phyloP scores from a whole-genome alignment of 2,329 filamentous ascomycete species.

The Rosellinia necatrix region DNA sequence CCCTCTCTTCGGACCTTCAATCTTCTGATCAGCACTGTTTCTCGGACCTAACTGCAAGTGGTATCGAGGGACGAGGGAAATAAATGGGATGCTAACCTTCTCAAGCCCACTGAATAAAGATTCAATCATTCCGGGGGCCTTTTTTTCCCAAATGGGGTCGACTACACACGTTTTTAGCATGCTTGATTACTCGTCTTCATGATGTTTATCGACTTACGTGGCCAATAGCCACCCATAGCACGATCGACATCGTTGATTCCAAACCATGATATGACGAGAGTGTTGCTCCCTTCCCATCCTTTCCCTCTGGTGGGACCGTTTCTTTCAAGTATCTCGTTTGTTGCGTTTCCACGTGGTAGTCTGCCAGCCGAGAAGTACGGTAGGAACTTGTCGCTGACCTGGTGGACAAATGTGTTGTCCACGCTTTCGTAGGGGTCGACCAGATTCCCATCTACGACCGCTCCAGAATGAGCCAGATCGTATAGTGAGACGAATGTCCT shows the following conservation, averaged over 20 bases:
- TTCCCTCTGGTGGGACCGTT: not conserved
- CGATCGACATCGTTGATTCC: slow-evolving; percentile 26
- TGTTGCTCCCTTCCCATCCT: slow-evolving; percentile 12
- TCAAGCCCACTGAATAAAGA: slow-evolving; percentile 17
- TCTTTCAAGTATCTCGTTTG: not conserved
- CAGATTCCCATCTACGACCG: slow-evolving; percentile 20
- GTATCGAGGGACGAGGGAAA: not conserved
- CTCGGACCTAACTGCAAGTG: not conserved
- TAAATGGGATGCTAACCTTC: not conserved
- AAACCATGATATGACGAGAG: slow-evolving; percentile 20
- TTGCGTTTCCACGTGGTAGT: slow-evolving; percentile 2
- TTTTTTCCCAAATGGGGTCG: slow-evolving; percentile 19
- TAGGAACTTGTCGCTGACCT: slow-evolving; percentile 22
- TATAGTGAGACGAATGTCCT: slow-evolving; percentile 17
- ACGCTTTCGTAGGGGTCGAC: slow-evolving; percentile 19
- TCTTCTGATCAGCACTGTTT: not conserved
- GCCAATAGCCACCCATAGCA: slow-evolving; percentile 25
- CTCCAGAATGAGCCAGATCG: slow-evolving; percentile 22
- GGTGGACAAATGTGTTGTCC: slow-evolving; percentile 25
- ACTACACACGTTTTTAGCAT: slow-evolving; percentile 1
- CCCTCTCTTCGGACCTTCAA: slow-evolving; percentile 15
- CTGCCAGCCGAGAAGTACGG: slow-evolving; percentile 20
- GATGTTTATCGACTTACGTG: slow-evolving; percentile 5
- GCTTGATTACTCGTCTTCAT: not conserved
- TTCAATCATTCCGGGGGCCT: slow-evolving; percentile 18